Conservation (phyloP, 108 stramenopile species). For the Nitzschia sp. region DNA sequence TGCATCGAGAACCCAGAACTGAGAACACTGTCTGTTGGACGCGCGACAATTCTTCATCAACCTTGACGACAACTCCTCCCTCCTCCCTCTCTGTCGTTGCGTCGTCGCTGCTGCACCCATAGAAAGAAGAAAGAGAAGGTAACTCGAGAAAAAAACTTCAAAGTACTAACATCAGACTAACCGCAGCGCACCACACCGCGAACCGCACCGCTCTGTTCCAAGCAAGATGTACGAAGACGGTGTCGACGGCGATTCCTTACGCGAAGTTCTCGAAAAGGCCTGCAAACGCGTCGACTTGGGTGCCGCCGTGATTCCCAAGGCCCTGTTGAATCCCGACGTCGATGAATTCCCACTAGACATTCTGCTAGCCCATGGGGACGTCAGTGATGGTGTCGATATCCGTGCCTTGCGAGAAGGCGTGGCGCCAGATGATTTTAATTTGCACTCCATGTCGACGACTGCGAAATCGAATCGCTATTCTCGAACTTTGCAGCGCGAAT, state of each 20-base stretch:
- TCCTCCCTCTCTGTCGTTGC: too few species aligned
- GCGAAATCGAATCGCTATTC: conserved; percentile 53
- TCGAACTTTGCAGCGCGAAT: conserved; percentile 63
- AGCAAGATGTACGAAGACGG: conserved; percentile 50
- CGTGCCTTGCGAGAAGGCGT: conserved; percentile 8
- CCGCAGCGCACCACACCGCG: too few species aligned
- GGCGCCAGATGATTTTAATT: background rate
- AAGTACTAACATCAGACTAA: too few species aligned
- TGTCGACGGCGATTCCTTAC: conserved; percentile 47
- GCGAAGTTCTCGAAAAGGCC: conserved; percentile 45
- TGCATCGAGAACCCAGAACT: too few species aligned
- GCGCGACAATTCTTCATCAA: too few species aligned
- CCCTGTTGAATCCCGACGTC: conserved; percentile 43
- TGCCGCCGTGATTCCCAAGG: conserved; percentile 75
- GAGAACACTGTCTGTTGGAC: too few species aligned
- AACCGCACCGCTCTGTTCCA: too few species aligned
- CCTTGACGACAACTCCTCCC: too few species aligned
- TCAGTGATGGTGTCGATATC: conserved; percentile 17
- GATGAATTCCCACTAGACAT: background rate
- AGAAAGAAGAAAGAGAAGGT: too few species aligned
- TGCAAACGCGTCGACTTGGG: conserved; percentile 82
- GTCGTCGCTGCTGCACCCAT: too few species aligned
- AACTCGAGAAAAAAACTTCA: too few species aligned
- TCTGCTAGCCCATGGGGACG: conserved; percentile 8
- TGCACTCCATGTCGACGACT: background rate